Evolutionary conservation across 1,284 basidiomycete genomes (phyloP), one percentile per base, ranked within the genome.

Genomic region (Leucoagaricus sp.): DNA sequence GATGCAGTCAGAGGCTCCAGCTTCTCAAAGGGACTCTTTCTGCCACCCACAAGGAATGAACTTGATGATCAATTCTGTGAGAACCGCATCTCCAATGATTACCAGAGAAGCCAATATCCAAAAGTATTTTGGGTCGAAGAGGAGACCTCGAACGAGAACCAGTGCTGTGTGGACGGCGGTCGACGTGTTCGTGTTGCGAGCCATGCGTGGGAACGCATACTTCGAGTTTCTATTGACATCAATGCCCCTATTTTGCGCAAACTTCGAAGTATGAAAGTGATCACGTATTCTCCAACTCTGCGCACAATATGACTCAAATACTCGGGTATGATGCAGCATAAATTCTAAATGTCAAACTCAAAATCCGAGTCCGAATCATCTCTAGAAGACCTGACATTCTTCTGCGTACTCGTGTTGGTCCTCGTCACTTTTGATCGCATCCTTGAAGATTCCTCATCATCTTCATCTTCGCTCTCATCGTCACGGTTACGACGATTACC

Each of bases 31-130:
- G 4, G 23, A 10, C 26, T 31, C 31, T 26, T 9, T 28, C 40
- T 23, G 23, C 50, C 51, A 58, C 89, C 75, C 64, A 96, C 94
- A 97, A 61, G 88, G 80, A 53, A 96, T 78, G 67, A 87, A 88
- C 46, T 75, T 81, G 63, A 96, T 87, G 64, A 96, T 87, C 63
- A 93, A 77, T 41, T 86, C 77, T 6, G 90, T 93, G 40, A 96
- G 79, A 34, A 85, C 51, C 2, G 82, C 80, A 80, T 97, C 93
- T 49, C 83, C 89, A 9, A 89, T 40, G 19, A 93, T 69, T 15
- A 93, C 79, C 9, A 91, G 69, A 9, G 70, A 61, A 5, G 87
- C 85, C 29, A 93, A 71, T 29, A 70, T 66, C 81, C 84, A 85
- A 71, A 89, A 94, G 67, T 86, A 86, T 25, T 68, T 70, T 38